Conservation (phyloP, 148 eudicot species). For the Rhododendron ovatum region DNA sequence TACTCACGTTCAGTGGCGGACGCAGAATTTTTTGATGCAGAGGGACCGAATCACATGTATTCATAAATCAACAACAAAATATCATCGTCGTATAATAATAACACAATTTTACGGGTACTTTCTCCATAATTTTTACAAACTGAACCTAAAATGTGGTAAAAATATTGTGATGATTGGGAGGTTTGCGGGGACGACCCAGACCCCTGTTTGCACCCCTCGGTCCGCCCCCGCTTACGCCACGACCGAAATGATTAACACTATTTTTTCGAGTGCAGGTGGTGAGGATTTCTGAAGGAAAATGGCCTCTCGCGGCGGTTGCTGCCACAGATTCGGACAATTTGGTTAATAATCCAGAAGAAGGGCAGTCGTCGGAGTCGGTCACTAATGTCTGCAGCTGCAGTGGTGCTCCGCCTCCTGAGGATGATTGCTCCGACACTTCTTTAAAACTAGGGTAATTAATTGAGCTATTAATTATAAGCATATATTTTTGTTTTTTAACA, state of each 20-base stretch:
- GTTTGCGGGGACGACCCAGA: no score
- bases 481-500: background rate
- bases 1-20: background rate
- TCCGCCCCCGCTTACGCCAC: no score
- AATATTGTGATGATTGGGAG: no score
- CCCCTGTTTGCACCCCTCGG: no score
- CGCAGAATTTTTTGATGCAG: no score
- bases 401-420: slow-evolving; percentile 45
- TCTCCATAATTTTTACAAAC: no score
- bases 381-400: slow-evolving; percentile 27
- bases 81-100: no score
- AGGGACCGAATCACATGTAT: no score
- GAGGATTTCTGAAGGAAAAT: slow-evolving; percentile 26
- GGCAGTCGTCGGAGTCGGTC: slow-evolving; percentile 36
- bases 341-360: slow-evolving; percentile 32
- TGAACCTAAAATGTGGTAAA: no score
- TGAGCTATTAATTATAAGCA: background rate
- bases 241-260: background rate
- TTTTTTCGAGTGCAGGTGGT: slow-evolving; percentile 24
- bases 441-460: slow-evolving; percentile 50
- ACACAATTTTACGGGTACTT: no score
- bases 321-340: background rate
- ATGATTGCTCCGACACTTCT: slow-evolving; percentile 52
- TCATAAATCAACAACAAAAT: no score
- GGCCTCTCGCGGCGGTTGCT: background rate